Base-by-base conservation (phyloP, 2,329 filamentous ascomycete species). In the Graphilbum ipis-grandicollis region DNA sequence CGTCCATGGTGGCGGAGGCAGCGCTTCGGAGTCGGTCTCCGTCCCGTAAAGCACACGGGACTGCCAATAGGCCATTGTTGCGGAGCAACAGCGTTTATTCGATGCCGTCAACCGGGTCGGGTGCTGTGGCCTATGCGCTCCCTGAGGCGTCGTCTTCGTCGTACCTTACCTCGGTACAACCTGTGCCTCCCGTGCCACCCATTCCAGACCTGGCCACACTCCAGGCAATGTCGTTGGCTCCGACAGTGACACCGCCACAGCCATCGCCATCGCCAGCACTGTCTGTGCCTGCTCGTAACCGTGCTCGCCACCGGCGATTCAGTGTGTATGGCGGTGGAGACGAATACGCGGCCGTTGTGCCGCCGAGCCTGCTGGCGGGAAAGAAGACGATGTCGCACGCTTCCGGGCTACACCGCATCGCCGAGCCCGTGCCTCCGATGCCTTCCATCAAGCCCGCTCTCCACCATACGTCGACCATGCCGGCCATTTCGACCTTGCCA, bases 321-420 rank as follows among this genome's bases (percentile, higher is more conserved):
- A 44, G 42, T 19, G 38, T 46, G 2, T 43, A 39, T 28, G 42
- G 44, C 9, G 41, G 38, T 14, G 42, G 40, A n/a, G 38, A 38
- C 41, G 39, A 40, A 33, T 30, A 34, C 14, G 23, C 31, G 2
- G 13, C 21, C 8, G 29, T 23, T 14, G 18, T 15, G 19, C 9
- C 19, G 3, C 4, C 19, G 28, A 4, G n/a, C n/a, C n/a, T 25
- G 8, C 8, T 9, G 15, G 36, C 35, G 21, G 37, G 39, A 3
- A 35, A 38, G 32, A 44, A 44, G 26, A 21, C 31, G 30, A 33
- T 35, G 18, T 23, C 31, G 19, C 37, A 38, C 9, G 43, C 45
- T 9, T 36, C 43, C 12, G 34, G 41, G 22, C 39, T 45, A 28
- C 37, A 34, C 15, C 39, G 41, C 29, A 33, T 32, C 26, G 45